Conservation (phyloP, 345 rosid species). For the Gossypium arboreum region DNA sequence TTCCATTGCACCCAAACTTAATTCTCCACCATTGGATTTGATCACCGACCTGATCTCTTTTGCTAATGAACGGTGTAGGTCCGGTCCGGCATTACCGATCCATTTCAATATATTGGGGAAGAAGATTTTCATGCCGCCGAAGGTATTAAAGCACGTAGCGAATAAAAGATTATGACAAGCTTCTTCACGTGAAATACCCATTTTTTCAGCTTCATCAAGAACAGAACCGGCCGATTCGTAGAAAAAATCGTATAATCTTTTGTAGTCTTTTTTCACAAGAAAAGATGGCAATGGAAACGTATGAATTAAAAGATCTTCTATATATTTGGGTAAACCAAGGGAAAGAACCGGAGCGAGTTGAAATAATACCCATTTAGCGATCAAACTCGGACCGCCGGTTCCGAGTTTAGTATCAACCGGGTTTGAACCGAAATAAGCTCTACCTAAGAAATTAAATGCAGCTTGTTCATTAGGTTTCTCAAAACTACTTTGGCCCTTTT, state of each 20-base stretch:
- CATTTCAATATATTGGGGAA: constrained; percentile 65
- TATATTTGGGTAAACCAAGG: constrained; percentile 51
- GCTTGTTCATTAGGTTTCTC: constrained; percentile 53
- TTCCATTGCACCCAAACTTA: constrained; percentile 72
- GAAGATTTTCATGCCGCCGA: constrained; percentile 72
- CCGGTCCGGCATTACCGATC: constrained; percentile 64
- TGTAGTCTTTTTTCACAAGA: constrained; percentile 59
- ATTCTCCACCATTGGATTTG: constrained; percentile 57
- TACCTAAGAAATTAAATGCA: constrained; percentile 63
- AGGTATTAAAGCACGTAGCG: constrained; percentile 84
- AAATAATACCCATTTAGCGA: constrained; percentile 63
- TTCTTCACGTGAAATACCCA: constrained; percentile 75
- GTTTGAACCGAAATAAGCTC: constrained; percentile 47
- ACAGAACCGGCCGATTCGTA: constrained; percentile 43
- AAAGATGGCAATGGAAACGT: constrained; percentile 54
- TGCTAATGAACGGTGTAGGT: constrained; percentile 56
- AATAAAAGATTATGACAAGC: constrained; percentile 78
- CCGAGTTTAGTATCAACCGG: constrained; percentile 60
- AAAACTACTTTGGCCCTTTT: constrained; percentile 57
- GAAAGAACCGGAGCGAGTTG: constrained; percentile 51
- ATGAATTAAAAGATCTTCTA: constrained; percentile 58
- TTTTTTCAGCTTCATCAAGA: constrained; percentile 60
- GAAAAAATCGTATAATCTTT: constrained; percentile 75
- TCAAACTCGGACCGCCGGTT: constrained; percentile 52
- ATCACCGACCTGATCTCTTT: constrained; percentile 66